Evolutionary conservation across 495 filamentous ascomycete species (phyloP), one percentile per base, ranked within the genome.

Genomic region (Physcia stellaris): DNA sequence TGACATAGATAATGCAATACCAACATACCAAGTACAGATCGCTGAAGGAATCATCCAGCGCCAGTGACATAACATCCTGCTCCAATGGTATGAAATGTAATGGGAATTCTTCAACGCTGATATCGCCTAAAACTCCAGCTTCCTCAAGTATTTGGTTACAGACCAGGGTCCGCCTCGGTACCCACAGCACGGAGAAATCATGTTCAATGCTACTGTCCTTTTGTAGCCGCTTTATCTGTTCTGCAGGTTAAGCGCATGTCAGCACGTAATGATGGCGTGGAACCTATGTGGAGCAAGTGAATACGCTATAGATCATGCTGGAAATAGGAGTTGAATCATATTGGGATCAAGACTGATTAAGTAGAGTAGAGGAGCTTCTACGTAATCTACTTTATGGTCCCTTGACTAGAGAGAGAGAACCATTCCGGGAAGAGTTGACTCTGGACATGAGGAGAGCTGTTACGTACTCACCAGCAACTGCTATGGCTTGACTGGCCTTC

Each of bases 171-270:
- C 90, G 81, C 41, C 92, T 74, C 4, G 92, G 90, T 12, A 86
- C 76, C 78, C 88, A 94, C 51, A 96, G 82, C 44, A 96, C 77
- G 30, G 80, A 84, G 58, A 95, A 90, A 51, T 96, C 92, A 70
- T 96, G 88, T 40, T 87, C 80, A 33, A 77, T 77, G 55, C 83
- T 81, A 52, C 77, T 79, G 57, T 82, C 80, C 45, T 78, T 80
- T 44, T 87, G 84, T 35, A 95, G 62, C 15, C 83, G 77, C 59
- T 86, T 86, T 50, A 96, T 84, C 68, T 96, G 88, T 47, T 82
- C 92, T 95, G 52, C 16, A 44, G 31, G 32, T 30, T 37, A 45
- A 48, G 15, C 11, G 41, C 36, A 55, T 72, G 70, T 74, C 54
- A 73, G 69, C 70, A 62, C 59, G 65, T 55, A 58, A 64, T 71